A percentile compares a stretch with the other conserved stretches of the same genome.
Conservation (phyloP, 176 grass and related monocot species). For the Triticum turgidum region DNA sequence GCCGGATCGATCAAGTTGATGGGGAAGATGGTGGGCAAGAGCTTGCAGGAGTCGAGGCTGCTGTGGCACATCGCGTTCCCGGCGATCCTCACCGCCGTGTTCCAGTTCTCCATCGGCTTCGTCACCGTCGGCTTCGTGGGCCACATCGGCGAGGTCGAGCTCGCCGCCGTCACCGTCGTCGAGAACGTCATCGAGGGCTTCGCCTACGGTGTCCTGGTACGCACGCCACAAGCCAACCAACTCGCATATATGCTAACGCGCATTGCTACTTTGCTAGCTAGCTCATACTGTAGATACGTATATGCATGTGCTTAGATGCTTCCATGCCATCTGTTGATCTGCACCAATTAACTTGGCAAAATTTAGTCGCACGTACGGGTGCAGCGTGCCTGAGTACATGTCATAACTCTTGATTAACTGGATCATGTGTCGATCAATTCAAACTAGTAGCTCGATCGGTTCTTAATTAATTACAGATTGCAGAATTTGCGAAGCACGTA, state of each 20-base stretch:
- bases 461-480: not conserved
- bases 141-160: slow-evolving; percentile 65
- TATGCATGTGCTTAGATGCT: not conserved
- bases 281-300: no score
- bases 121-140: slow-evolving; percentile 72
- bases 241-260: not conserved
- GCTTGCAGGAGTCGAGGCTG: slow-evolving; percentile 66
- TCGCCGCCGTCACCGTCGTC: slow-evolving; percentile 66
- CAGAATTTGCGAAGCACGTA: not conserved
- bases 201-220: slow-evolving; percentile 61
- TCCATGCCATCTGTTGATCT: not conserved
- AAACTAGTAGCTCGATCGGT: not conserved
- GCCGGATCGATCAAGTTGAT: not conserved
- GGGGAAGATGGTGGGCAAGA: slow-evolving; percentile 50
- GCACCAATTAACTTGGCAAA: not conserved
- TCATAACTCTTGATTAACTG: not conserved
- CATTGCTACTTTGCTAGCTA: not conserved
- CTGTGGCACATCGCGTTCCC: slow-evolving; percentile 73
- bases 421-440: not conserved
- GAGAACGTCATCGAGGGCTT: slow-evolving; percentile 71
- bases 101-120: slow-evolving; percentile 81
- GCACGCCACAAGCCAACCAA: not conserved
- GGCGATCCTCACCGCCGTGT: slow-evolving; percentile 66
- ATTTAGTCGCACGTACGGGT: not conserved
- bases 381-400: no score